Evolutionary conservation across 2,329 filamentous ascomycete genomes (phyloP).

Genomic region (Colletotrichum aenigma): DNA sequence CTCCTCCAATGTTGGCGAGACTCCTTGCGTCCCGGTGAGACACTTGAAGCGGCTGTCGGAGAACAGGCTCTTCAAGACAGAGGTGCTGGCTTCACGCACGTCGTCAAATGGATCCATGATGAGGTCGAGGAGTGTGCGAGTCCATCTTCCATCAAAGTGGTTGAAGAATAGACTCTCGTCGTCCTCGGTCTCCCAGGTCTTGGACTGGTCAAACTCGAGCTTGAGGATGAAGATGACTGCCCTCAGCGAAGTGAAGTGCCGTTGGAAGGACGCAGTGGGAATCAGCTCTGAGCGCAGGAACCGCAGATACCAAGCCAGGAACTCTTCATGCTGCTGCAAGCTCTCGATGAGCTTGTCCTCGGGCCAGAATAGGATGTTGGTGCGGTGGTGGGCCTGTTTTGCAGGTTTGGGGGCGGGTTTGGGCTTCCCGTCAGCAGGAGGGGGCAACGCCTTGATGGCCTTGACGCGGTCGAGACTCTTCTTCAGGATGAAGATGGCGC

Average conservation of each 20-base stretch:
- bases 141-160: conserved; percentile 53
- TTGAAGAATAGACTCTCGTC: conserved; percentile 45
- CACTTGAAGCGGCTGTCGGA: conserved; percentile 37
- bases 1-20: conserved; percentile 38
- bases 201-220: conserved; percentile 65
- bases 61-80: conserved; percentile 55
- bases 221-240: conserved; percentile 70
- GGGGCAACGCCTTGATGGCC: background rate
- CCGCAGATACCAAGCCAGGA: conserved; percentile 74
- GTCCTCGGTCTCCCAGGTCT: conserved; percentile 40
- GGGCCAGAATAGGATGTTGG: conserved; percentile 41
- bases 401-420: conserved; percentile 3
- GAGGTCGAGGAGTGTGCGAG: conserved; percentile 75
- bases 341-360: conserved; percentile 40
- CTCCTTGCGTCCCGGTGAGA: conserved; percentile 18
- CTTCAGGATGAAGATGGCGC: conserved; percentile 63
- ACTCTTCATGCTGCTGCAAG: conserved; percentile 60
- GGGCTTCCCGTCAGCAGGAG: background rate
- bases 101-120: conserved; percentile 93
- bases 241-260: conserved; percentile 82
- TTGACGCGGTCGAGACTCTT: conserved; percentile 36
- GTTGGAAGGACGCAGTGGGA: conserved; percentile 86
- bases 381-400: conserved; percentile 29
- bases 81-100: conserved; percentile 67
- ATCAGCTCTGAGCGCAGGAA: conserved; percentile 78